Conservation (phyloP, 306 rosid genomes). For the Vigna mungo region DNA sequence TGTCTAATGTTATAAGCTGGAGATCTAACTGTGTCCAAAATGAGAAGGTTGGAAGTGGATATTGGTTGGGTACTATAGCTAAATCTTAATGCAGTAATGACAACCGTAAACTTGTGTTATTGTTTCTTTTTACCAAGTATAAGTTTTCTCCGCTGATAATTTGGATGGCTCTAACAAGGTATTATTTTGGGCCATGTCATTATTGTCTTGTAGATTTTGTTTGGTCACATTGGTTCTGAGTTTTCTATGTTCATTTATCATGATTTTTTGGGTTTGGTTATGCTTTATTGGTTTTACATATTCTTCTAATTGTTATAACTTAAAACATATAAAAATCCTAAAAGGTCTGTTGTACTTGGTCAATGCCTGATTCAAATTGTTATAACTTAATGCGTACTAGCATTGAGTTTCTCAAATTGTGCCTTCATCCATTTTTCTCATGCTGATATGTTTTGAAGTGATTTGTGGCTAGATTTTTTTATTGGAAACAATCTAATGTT, state of each 20-base stretch:
- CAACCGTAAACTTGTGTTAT: neutral
- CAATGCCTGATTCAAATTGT: slow-evolving; percentile 21
- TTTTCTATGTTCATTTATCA: slow-evolving; percentile 20
- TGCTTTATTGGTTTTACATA: slow-evolving; percentile 1
- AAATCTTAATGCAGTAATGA: neutral
- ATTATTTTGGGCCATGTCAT: neutral
- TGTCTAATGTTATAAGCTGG: slow-evolving; percentile 8
- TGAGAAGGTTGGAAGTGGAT: neutral
- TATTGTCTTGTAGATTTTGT: slow-evolving; percentile 14
- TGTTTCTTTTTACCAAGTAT: slow-evolving; percentile 9
- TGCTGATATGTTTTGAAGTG: neutral
- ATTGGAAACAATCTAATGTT: neutral
- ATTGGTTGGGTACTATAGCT: neutral
- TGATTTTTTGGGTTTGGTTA: neutral
- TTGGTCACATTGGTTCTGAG: slow-evolving; percentile 10
- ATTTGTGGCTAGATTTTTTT: slow-evolving; percentile 17
- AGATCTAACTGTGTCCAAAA: neutral
- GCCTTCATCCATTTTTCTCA: slow-evolving; percentile 5
- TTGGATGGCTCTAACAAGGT: slow-evolving; percentile 6
- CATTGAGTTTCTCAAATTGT: neutral
- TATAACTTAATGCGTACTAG: neutral
- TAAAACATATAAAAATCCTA: neutral
- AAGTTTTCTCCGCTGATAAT: neutral
- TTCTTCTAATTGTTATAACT: slow-evolving; percentile 4
- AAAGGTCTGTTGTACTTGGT: slow-evolving; percentile 19